Base-by-base conservation (phyloP, 2,329 filamentous ascomycete species). In the Alternaria metachromatica region DNA sequence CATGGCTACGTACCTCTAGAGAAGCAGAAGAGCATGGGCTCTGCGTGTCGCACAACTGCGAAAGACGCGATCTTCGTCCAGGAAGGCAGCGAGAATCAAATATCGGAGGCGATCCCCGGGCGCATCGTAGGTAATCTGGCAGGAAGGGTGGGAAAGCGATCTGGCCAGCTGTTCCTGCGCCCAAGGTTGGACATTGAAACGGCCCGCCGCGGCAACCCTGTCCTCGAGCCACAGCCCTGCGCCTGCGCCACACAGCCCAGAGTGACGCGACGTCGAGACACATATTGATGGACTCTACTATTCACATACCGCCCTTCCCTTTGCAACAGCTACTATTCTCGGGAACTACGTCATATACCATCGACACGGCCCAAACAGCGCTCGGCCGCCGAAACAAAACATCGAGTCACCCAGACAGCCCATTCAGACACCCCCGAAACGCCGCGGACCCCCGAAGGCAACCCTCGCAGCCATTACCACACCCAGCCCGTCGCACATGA, bases 1-100 rank as follows among this genome's bases (percentile, higher is more conserved):
- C 28, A 53, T 23, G 8, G 49, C 30, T 45, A 73, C 76, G 69
- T 74, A 79, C 76, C 75, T 78, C 68, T 77, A 78, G 72, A 75
- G 63, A 78, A 76, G 67, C 58, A 64, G 66, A 72, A 69, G 63
- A 62, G 60, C 58, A 58, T 56, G 64, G 55, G 63, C 67, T 58
- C 45, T 56, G 64, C 58, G 59, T 51, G 45, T 58, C 60, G 56
- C 50, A 53, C 55, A 54, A 58, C 50, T 45, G 49, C 50, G n/a
- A 60, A 53, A 61, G 37, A 41, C 23, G 25, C 58, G 25, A 23
- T 60, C 45, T 58, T 48, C 51, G 46, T 33, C 60, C 56, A 66
- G 49, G 30, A 63, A 62, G 60, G 65, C 59, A 66, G 51, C 33
- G 41, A 37, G 37, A 59, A 63, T 71, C 68, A 76, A 63, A 57